phyloP scores from a whole-genome alignment of 2,329 filamentous ascomycete species.

The Trichophyton schoenleinii region DNA sequence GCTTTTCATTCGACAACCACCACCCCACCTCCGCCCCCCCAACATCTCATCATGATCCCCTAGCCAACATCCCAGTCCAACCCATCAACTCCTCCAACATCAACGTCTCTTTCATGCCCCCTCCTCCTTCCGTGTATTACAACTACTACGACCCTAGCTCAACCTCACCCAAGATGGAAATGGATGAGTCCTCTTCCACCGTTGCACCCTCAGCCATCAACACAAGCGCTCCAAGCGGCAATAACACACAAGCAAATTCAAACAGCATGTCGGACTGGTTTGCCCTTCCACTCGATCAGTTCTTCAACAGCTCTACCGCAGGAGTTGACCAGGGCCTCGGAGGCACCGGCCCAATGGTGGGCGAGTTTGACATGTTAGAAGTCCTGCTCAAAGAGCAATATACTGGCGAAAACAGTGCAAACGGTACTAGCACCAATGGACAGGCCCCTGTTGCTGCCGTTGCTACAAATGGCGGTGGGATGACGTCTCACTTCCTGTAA shows the following conservation, averaged over 20 bases:
- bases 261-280: slow-evolving; percentile 44
- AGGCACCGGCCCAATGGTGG: slow-evolving; percentile 50
- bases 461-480: slow-evolving; percentile 6
- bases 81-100: slow-evolving; percentile 35
- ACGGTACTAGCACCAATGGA: neutral
- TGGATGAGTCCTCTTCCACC: slow-evolving; percentile 19
- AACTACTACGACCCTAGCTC: slow-evolving; percentile 32
- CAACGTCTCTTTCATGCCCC: slow-evolving; percentile 37
- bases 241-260: slow-evolving; percentile 9
- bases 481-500: slow-evolving; percentile 12
- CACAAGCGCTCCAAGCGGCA: slow-evolving; percentile 16
- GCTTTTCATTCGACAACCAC: slow-evolving; percentile 13
- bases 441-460: neutral
- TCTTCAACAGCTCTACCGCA: slow-evolving; percentile 39
- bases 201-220: slow-evolving; percentile 19
- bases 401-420: slow-evolving; percentile 19
- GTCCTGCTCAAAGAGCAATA: slow-evolving; percentile 34
- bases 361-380: slow-evolving; percentile 40
- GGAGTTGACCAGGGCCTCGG: slow-evolving; percentile 42
- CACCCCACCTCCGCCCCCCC: slow-evolving; percentile 17
- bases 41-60: slow-evolving; percentile 28
- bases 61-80: slow-evolving; percentile 33
- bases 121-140: slow-evolving; percentile 34
- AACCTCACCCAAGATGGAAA: slow-evolving; percentile 19
- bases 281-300: slow-evolving; percentile 48